These are phyloP conservation scores for Globisporangium takayamanum DNA, from an alignment of 352 stramenopile genomes.

Conservation along the genomic window DNA sequence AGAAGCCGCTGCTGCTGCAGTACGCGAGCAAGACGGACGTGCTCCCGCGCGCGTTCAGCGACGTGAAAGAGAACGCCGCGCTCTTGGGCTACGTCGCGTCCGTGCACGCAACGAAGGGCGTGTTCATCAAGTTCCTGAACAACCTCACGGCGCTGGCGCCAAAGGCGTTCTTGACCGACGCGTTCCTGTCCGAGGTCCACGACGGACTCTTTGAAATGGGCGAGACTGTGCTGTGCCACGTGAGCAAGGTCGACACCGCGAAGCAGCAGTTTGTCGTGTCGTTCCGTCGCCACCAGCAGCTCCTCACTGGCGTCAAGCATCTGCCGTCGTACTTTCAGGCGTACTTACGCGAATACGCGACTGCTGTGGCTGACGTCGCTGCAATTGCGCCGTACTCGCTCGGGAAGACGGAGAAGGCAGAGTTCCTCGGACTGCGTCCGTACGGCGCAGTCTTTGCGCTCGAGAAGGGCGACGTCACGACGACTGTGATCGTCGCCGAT, in stretches of 20 bases:
- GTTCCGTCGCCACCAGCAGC: constrained; percentile 40
- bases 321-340: constrained; percentile 48
- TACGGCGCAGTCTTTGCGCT: constrained; percentile 85
- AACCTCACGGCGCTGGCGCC: constrained; percentile 76
- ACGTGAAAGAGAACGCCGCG: constrained; percentile 53
- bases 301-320: constrained; percentile 28
- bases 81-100: constrained; percentile 79
- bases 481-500: constrained; percentile 64
- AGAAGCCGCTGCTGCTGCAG: constrained; percentile 75
- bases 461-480: constrained; percentile 48
- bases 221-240: constrained; percentile 76
- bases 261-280: constrained; percentile 81
- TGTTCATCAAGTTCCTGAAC: constrained; percentile 88
- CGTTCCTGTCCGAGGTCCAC: constrained; percentile 63
- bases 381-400: constrained; percentile 28
- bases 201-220: constrained; percentile 81
- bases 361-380: constrained; percentile 2
- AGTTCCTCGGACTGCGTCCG: constrained; percentile 78
- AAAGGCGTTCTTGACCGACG: constrained; percentile 70
- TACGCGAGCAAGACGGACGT: constrained; percentile 26
- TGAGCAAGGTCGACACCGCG: constrained; percentile 66
- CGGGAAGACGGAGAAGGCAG: constrained; percentile 72
- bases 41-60: constrained; percentile 49
- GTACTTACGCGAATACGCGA: constrained; percentile 36
- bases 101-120: constrained; percentile 62